Evolutionary conservation across 768 basidiomycete species (phyloP), one percentile per base, ranked within the genome.

Genomic region (Tulasnella sp.): DNA sequence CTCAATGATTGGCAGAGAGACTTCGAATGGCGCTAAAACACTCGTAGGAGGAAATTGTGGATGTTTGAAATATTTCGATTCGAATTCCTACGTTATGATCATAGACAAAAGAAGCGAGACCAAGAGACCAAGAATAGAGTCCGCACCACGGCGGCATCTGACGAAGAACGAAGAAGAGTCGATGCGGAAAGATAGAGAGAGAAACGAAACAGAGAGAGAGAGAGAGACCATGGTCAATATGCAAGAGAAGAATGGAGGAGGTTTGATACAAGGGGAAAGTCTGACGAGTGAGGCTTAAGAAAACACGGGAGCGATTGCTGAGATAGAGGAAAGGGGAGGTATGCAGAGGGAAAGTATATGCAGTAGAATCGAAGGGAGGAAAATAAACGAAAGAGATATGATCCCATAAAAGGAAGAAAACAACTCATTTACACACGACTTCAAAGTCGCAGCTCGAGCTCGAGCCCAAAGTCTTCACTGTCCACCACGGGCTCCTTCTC

Each of bases 401-500:
- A n/a, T 44, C n/a, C 42, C n/a, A n/a, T n/a, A n/a, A n/a, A n/a
- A n/a, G n/a, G n/a, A n/a, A 44, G 42, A 44, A 44, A 44, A 44
- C 16, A 17, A n/a, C n/a, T n/a, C n/a, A n/a, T n/a, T n/a, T n/a
- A n/a, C n/a, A n/a, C n/a, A 16, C 42, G n/a, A 26, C 5, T 36
- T 63, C 17, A 63, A 36, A 63, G 19, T 36, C 29, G 62, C 14
- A 63, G 5, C 4, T 14, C 62, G 32, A 63, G 35, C 3, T 26
- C 62, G 9, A 63, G 11, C 14, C 29, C 62, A 14, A 8, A 26
- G 5, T 63, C 35, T 12, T 63, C 32, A 14, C 17, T 26, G 9
- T 64, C 63, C 37, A 26, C n/a, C 7, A 34, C 3, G 14, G 63
- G 34, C 11, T 72, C 72, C 72, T 72, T 65, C 64, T 67, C 72